A percentile compares a stretch with the other conserved stretches of the same genome.
Conservation (phyloP, 1,139 yeast species). For the Pichia cactophila region DNA sequence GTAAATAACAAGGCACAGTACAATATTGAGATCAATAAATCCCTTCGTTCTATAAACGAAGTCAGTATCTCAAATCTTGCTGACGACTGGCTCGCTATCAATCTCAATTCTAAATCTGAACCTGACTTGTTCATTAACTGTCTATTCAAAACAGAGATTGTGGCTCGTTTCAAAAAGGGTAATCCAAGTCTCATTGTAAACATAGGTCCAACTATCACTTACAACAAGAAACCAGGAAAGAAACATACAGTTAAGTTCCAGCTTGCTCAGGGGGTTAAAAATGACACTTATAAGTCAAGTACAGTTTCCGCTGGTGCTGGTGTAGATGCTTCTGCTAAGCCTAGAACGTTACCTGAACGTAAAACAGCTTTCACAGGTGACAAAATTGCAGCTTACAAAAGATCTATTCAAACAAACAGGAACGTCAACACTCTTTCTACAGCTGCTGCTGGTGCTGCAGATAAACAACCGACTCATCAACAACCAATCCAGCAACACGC, state of each 20-base stretch:
- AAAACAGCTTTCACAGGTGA: slow-evolving; percentile 32
- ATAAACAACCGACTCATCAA: slow-evolving; percentile 22
- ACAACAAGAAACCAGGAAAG: slow-evolving; percentile 88
- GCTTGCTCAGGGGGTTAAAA: slow-evolving; percentile 37
- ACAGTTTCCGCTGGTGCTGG: slow-evolving; percentile 80
- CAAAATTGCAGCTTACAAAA: slow-evolving; percentile 22
- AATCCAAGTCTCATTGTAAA: slow-evolving; percentile 54
- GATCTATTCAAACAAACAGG: slow-evolving; percentile 12
- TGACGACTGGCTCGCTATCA: slow-evolving; percentile 90
- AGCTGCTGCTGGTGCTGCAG: slow-evolving; percentile 28
- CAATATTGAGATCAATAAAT: slow-evolving; percentile 55
- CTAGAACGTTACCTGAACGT: slow-evolving; percentile 75
- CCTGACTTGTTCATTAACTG: slow-evolving; percentile 81
- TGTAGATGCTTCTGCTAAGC: slow-evolving; percentile 59
- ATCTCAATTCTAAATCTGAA: slow-evolving; percentile 44
- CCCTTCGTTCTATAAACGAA: slow-evolving; percentile 52
- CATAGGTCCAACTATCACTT: slow-evolving; percentile 67
- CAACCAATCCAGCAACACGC: not conserved
- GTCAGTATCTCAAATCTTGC: slow-evolving; percentile 68
- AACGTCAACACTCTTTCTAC: slow-evolving; percentile 24
- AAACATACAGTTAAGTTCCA: slow-evolving; percentile 66
- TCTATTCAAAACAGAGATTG: slow-evolving; percentile 81
- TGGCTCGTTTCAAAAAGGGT: slow-evolving; percentile 64
- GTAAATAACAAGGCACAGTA: slow-evolving; percentile 67
- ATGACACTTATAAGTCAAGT: slow-evolving; percentile 83